Percentiles rank a stretch among this genome's conserved stretches.
Conservation (phyloP, 768 basidiomycete species). For the Boletus subparvulus region DNA sequence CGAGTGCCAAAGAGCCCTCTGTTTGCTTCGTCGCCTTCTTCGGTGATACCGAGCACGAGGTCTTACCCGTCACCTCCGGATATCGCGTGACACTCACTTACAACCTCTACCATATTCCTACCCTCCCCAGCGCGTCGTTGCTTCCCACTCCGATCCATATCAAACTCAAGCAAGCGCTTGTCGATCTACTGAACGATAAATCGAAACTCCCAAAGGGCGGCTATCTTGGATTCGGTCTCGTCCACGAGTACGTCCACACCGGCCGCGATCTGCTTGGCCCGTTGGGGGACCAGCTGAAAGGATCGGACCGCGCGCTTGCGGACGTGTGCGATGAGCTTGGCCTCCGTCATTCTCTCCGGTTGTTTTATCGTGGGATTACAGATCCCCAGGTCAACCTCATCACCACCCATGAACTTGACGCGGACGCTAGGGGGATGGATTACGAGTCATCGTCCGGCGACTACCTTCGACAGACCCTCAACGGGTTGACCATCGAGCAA, state of each 20-base stretch:
- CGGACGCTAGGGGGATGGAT: background rate
- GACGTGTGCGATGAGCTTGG: constrained; percentile 7
- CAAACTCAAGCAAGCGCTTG: background rate
- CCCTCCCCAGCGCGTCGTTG: background rate
- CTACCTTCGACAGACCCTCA: background rate
- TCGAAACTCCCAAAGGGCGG: constrained; percentile 8
- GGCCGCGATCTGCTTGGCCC: background rate
- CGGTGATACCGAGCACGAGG: constrained; percentile 47
- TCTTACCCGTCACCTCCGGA: constrained; percentile 41
- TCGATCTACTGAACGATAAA: background rate
- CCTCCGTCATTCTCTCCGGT: background rate
- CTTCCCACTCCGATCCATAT: background rate
- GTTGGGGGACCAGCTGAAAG: constrained; percentile 11
- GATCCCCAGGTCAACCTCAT: background rate
- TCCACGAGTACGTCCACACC: constrained; percentile 13
- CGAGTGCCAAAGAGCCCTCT: background rate
- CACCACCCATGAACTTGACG: background rate
- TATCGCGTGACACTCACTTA: constrained; percentile 46
- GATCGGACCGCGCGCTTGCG: constrained; percentile 7
- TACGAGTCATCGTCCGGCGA: accelerated
- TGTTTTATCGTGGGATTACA: background rate
- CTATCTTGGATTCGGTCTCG: constrained; percentile 15
- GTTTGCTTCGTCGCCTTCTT: constrained; percentile 43
- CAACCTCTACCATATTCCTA: constrained; percentile 30
- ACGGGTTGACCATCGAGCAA: background rate